phyloP scores from a whole-genome alignment of 257 asterid species.

The Avicennia marina region DNA sequence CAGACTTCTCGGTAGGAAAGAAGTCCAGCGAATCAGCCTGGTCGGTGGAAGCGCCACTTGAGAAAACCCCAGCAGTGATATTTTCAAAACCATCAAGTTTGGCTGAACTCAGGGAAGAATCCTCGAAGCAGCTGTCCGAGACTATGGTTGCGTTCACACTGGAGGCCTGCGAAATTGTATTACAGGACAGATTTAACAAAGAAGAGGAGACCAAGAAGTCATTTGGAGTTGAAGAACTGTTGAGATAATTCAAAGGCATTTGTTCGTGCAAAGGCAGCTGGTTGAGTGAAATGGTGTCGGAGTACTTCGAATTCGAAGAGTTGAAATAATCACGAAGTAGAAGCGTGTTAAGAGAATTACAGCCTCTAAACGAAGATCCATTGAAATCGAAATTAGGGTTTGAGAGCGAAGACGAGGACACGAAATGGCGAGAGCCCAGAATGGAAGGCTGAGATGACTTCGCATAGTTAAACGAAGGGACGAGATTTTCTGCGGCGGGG shows the following conservation, averaged over 20 bases:
- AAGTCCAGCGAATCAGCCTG: constrained; percentile 45
- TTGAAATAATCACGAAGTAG: constrained; percentile 39
- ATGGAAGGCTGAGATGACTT: constrained; percentile 36
- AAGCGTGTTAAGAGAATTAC: constrained; percentile 32
- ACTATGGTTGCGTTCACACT: neutral
- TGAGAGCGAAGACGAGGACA: neutral
- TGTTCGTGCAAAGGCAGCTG: constrained; percentile 20
- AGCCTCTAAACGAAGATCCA: neutral
- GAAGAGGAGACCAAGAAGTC: constrained; percentile 19
- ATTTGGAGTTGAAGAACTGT: neutral
- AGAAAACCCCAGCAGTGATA: neutral
- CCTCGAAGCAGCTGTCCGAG: neutral
- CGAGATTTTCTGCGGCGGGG: constrained; percentile 16
- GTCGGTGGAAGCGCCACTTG: neutral
- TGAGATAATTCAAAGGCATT: neutral
- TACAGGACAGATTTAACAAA: neutral
- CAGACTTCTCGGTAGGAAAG: constrained; percentile 39
- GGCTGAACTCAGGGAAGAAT: neutral
- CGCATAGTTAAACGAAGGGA: constrained; percentile 28
- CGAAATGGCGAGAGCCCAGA: constrained; percentile 12
- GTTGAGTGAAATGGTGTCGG: neutral
- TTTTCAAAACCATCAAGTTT: neutral
- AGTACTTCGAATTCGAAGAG: constrained; percentile 10
- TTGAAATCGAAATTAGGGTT: constrained; percentile 34
- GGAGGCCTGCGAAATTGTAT: neutral